phyloP scores from a whole-genome alignment of 2,329 filamentous ascomycete species.

The Colletotrichum tropicale region DNA sequence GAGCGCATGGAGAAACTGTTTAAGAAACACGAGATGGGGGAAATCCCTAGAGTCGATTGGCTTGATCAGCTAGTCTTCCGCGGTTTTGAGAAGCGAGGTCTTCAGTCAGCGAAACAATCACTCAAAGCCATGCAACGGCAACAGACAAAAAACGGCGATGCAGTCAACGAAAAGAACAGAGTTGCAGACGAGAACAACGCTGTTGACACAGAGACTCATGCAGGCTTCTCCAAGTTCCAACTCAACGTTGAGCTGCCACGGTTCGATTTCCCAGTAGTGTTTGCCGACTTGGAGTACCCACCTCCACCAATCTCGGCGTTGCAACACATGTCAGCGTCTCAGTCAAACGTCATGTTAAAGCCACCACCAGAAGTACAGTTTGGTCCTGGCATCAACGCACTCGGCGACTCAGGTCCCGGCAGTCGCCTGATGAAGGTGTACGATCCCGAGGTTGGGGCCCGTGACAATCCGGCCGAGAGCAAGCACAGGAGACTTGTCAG shows the following conservation, averaged over 20 bases:
- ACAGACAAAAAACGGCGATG: conserved; percentile 44
- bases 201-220: conserved; percentile 49
- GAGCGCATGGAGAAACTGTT: conserved; percentile 88
- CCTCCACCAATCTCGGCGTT: conserved; percentile 82
- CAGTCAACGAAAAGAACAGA: conserved; percentile 33
- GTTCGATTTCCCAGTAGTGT: conserved; percentile 95
- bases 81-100: conserved; percentile 78
- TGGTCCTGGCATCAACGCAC: conserved; percentile 84
- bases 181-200: conserved; percentile 24
- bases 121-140: conserved; percentile 62
- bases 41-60: conserved; percentile 93
- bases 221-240: conserved; percentile 67
- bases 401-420: conserved; percentile 55
- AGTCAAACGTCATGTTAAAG: conserved; percentile 74
- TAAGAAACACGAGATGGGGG: conserved; percentile 98
- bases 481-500: conserved; percentile 93
- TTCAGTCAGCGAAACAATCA: conserved; percentile 67
- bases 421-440: conserved; percentile 82
- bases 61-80: conserved; percentile 94
- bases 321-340: conserved; percentile 65
- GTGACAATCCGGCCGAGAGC: conserved; percentile 91
- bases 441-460: conserved; percentile 88
- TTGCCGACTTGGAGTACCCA: conserved; percentile 91
- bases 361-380: conserved; percentile 88
- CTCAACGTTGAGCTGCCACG: conserved; percentile 91